phyloP scores from a whole-genome alignment of 1,139 yeast species.

The Taphrina betulina region DNA sequence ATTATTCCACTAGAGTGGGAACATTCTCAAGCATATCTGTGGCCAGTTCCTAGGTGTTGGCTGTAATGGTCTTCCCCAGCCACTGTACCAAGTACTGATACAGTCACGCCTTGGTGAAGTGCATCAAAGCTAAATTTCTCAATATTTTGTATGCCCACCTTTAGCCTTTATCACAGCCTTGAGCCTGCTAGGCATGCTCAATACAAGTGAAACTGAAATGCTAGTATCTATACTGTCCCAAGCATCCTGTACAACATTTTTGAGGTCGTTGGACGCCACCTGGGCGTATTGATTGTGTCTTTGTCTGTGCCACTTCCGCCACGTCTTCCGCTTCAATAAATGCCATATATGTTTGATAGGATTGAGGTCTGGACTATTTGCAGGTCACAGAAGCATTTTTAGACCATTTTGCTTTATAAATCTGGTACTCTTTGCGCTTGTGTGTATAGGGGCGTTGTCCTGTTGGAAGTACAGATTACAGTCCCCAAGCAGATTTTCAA shows the following conservation, averaged over 20 bases:
- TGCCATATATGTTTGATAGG: constrained; percentile 6
- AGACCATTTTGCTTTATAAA: constrained; percentile 7
- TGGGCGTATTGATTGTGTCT: neutral
- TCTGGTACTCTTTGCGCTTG: neutral
- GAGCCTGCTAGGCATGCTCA: neutral
- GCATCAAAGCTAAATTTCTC: neutral
- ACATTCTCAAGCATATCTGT: neutral
- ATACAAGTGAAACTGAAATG: neutral
- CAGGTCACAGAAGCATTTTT: neutral
- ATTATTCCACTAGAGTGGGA: neutral
- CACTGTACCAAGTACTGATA: neutral
- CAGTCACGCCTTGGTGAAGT: neutral
- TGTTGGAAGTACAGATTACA: neutral
- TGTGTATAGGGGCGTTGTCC: neutral
- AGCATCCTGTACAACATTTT: neutral
- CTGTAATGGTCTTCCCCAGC: neutral
- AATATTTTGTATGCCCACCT: neutral
- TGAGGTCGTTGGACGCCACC: neutral
- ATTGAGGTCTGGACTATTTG: constrained; percentile 13
- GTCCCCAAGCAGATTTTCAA: neutral
- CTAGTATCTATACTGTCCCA: neutral
- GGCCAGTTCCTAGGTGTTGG: neutral
- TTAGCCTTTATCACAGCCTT: neutral
- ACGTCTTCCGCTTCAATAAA: neutral
- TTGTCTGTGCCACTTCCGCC: constrained; percentile 5